These are phyloP conservation scores for Alternaria panax DNA, from an alignment of 2,329 filamentous ascomycete genomes.

Conservation along the genomic window DNA sequence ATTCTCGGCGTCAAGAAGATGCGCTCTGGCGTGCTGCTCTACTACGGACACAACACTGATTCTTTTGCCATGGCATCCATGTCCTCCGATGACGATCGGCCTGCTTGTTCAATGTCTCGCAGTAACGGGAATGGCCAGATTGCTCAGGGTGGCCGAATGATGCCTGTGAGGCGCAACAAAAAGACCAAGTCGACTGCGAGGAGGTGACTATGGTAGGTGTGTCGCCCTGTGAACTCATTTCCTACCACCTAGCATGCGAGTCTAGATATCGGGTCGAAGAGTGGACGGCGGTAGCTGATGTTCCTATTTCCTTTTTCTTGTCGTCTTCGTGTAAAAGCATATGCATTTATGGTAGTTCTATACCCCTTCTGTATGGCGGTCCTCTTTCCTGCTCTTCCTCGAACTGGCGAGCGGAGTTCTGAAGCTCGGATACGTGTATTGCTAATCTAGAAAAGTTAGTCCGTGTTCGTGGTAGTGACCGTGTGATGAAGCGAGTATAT, in stretches of 20 bases:
- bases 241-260: not conserved
- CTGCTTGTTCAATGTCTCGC: slow-evolving; percentile 88
- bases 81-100: slow-evolving; percentile 76
- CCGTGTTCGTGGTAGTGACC: not conserved
- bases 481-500: not conserved
- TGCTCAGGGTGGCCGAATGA: slow-evolving; percentile 64
- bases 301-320: not conserved
- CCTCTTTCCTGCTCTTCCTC: not conserved
- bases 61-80: slow-evolving; percentile 87
- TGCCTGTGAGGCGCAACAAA: slow-evolving; percentile 43
- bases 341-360: slow-evolving; percentile 6
- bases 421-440: not conserved
- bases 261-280: too few species aligned
- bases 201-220: slow-evolving; percentile 1
- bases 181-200: slow-evolving; percentile 31
- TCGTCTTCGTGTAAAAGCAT: not conserved
- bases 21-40: slow-evolving; percentile 76
- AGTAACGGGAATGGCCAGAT: slow-evolving; percentile 62
- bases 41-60: slow-evolving; percentile 97
- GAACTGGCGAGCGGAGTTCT: not conserved
- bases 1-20: slow-evolving; percentile 90
- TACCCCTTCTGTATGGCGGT: slow-evolving; percentile 16
- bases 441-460: not conserved
- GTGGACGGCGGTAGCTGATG: not conserved
- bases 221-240: not conserved